Evolutionary conservation across 441 rosid species (phyloP).

Genomic region (Pelargonium exstipulatum): DNA sequence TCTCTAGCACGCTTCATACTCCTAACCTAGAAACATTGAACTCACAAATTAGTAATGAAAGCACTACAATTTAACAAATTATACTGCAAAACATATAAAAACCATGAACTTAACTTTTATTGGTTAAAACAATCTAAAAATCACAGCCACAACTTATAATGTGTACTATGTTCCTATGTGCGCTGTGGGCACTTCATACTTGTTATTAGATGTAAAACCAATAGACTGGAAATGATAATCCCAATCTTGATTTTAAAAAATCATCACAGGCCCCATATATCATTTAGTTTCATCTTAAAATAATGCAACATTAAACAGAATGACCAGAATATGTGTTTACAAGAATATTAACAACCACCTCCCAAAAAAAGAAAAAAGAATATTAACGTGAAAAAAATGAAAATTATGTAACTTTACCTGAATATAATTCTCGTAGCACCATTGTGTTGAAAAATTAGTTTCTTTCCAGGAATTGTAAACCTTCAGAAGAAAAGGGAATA

Average conservation of each 20-base stretch:
- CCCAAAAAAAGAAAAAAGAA: too few relatives aligned
- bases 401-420: constrained; percentile 44
- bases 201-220: background rate
- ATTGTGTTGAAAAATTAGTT: constrained; percentile 87
- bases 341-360: background rate
- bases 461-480: constrained; percentile 95
- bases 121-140: background rate
- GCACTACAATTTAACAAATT: constrained; percentile 1
- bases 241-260: background rate
- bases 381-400: background rate
- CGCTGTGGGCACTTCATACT: background rate
- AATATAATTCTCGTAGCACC: constrained; percentile 98
- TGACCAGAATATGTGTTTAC: background rate
- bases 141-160: too few relatives aligned
- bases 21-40: constrained; percentile 53
- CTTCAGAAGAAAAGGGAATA: constrained; percentile 31
- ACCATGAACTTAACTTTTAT: background rate
- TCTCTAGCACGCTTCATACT: constrained; percentile 99
- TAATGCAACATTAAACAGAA: background rate
- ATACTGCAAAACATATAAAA: background rate
- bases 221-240: background rate
- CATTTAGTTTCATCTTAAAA: background rate
- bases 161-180: background rate
- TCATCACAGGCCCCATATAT: background rate
- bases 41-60: constrained; percentile 16